These are phyloP conservation scores for Pleurotus citrinopileatus DNA, from an alignment of 768 basidiomycete genomes.

Conservation along the genomic window DNA sequence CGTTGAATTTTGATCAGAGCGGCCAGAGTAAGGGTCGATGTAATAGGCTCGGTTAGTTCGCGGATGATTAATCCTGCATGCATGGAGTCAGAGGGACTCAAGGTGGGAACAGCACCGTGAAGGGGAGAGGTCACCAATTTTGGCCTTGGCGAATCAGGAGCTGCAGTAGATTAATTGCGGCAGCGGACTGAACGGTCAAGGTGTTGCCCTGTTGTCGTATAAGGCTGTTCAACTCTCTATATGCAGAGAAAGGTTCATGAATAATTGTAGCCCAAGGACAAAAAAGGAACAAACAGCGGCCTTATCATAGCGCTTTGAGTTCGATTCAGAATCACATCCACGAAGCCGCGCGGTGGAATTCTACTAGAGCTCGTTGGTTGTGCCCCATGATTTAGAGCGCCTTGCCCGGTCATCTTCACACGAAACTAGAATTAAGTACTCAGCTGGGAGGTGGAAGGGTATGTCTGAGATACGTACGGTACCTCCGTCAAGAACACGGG, in stretches of 20 bases:
- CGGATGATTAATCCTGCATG: conserved; percentile 32
- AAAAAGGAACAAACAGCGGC: conserved; percentile 28
- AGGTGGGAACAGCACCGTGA: neutral
- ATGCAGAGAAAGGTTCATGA: neutral
- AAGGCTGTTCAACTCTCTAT: conserved; percentile 20
- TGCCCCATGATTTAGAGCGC: neutral
- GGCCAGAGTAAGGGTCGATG: too few species aligned
- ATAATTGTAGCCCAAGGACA: neutral
- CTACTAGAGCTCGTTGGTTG: too few species aligned
- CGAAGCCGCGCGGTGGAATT: conserved; percentile 23
- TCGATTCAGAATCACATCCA: conserved; percentile 28
- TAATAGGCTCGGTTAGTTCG: conserved; percentile 49
- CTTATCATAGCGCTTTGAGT: conserved; percentile 34
- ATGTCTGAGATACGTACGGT: conserved; percentile 21
- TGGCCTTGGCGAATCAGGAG: conserved; percentile 45
- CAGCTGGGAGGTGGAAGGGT: neutral
- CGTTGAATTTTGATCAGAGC: too few species aligned
- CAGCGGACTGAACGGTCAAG: conserved; percentile 21
- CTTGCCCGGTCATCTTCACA: conserved; percentile 28
- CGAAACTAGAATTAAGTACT: conserved; percentile 26
- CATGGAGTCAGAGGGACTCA: neutral
- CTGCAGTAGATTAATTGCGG: conserved; percentile 45
- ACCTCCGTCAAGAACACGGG: conserved; percentile 22
- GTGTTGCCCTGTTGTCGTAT: conserved; percentile 11
- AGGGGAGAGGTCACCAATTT: conserved; percentile 32